These are phyloP conservation scores for Magnaporthales sp. DNA, from an alignment of 2,329 filamentous ascomycete genomes.

Conservation along the genomic window DNA sequence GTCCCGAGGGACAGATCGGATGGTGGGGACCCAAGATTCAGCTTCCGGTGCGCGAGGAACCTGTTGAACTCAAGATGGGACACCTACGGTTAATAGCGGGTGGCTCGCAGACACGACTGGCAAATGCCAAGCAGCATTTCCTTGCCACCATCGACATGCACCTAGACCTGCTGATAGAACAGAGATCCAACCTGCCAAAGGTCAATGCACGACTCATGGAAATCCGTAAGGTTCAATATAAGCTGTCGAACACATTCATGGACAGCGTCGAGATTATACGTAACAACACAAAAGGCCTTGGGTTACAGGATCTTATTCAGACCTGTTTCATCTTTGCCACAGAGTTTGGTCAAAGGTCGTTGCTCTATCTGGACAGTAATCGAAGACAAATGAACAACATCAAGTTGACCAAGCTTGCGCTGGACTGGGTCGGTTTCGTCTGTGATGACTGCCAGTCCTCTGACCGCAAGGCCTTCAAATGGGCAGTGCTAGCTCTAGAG, in stretches of 20 bases:
- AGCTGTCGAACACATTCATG: conserved; percentile 96
- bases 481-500: conserved; percentile 91
- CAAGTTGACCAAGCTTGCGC: conserved; percentile 82
- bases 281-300: conserved; percentile 71
- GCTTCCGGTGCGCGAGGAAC: conserved; percentile 65
- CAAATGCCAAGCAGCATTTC: conserved; percentile 71
- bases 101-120: conserved; percentile 69
- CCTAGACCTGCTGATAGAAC: conserved; percentile 82
- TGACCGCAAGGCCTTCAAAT: conserved; percentile 92
- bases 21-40: conserved; percentile 77
- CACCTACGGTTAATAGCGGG: conserved; percentile 83
- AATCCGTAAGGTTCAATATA: conserved; percentile 92
- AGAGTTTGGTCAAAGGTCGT: conserved; percentile 90
- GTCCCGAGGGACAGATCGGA: conserved; percentile 66
- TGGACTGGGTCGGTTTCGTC: conserved; percentile 98
- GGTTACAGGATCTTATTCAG: conserved; percentile 93
- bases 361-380: conserved; percentile 93
- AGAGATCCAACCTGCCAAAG: conserved; percentile 84
- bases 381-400: conserved; percentile 94
- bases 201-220: conserved; percentile 88
- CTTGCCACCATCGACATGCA: conserved; percentile 72
- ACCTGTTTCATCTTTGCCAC: conserved; percentile 99
- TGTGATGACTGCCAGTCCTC: conserved; percentile 93
- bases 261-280: conserved; percentile 93
- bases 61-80: conserved; percentile 77